Base-by-base conservation (phyloP, 768 basidiomycete species). In the Mycena epipterygia region DNA sequence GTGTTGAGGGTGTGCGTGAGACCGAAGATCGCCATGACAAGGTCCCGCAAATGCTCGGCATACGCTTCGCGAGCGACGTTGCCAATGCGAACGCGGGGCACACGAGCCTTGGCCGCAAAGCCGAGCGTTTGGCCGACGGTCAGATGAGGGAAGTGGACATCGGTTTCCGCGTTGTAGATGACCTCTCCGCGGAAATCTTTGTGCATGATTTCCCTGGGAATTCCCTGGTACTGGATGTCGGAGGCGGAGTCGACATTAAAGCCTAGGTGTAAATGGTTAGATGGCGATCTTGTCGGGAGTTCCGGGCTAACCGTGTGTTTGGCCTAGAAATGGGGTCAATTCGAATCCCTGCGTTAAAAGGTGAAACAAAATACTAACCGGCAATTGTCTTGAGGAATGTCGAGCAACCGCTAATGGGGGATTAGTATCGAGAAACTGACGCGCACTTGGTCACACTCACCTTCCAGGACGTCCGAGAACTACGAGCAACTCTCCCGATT, bases 1-100 rank as follows among this genome's bases (percentile, higher is more conserved):
- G 91, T 92, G 71, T 90, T 84, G 76, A 84, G 80, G 2, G 86
- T 88, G 74, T 91, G 90, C 9, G 80, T 75, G 58, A 93, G 84
- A 46, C 91, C 91, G 61, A 92, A 91, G 46, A 90, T 81, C 1
- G 85, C 84, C 81, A 86, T 80, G n/a, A 89, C 76, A 0, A 87
- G 80, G 32, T 88, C 85, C 30, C 71, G 73, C 67, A 84, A 70
- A 62, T 82, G 80, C 8, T 76, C 62, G 52, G 84, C 82, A 62
- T 81, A 84, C 51, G 81, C 74, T 21, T 81, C 74, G 51, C 78
- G 68, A 35, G 81, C 68, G 55, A 84, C 69, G 30, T 81, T 77
- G 17, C 74, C 79, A 49, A 85, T 48, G 21, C 82, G 81, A 6
- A 75, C 76, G 33, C 77, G 80, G 1, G 84, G 83, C 0, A 83